Base-by-base conservation (phyloP, 78 protist species). In the Dictyostelium citrinum region DNA sequence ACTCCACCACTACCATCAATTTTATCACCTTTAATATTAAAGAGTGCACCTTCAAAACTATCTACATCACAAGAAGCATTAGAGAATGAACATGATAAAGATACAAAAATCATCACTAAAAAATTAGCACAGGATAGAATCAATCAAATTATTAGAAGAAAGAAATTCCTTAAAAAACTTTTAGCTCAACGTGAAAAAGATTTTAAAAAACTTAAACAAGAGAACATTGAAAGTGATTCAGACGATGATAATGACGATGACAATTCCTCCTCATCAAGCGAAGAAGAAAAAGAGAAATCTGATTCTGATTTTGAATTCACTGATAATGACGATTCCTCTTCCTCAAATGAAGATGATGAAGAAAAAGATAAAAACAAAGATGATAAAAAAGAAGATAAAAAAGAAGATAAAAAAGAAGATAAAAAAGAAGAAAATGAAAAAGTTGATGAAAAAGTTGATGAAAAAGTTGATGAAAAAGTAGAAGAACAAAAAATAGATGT, bases 301-400 rank as follows among this genome's bases (percentile, higher is more conserved):
- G 76, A 60, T 0, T 61, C 78, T 27, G 90, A 82, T 5, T 27
- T 68, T 0, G 76, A 81, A 4, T 39, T 46, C 8, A 5, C 17
- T 27, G 37, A n/a, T 20, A 70, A 71, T 9, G 9, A 43, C 14
- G 10, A 2, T 39, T 14, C 10, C 51, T 74, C 81, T 14, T 20
- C n/a, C 1, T 35, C 78, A 17, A 12, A 17, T 22, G 90, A 83
- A 3, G 82, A 84, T 7, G 82, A 84, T 12, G 16, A 77, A 77
- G 35, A 81, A 64, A 22, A 81, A 3, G 78, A 31, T 14, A 3
- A 31, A 12, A 76, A 81, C n/a, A 51, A 81, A 64, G 35, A 81
- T 10, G 78, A 31, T 14, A 3, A 31, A 12, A 76, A 81, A 5
- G 51, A 60, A 0, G 75, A 61, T 1, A 20, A 82, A n/a, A 14